Evolutionary conservation across 495 filamentous ascomycete species (phyloP), one percentile per base, ranked within the genome.

Genomic region (Rusavskia elegans): DNA sequence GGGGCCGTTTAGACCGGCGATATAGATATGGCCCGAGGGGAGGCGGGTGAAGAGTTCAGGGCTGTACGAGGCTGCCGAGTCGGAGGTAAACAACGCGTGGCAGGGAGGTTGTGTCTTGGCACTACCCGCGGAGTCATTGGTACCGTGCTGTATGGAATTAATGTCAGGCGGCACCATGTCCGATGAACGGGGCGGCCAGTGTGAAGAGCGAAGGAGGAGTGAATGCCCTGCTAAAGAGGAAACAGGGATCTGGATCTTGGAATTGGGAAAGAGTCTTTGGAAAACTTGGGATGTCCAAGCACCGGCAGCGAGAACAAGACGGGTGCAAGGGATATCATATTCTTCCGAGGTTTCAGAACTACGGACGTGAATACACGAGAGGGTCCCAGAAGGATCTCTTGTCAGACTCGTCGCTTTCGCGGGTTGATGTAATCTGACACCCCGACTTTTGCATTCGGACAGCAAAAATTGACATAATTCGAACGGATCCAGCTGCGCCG

Each of bases 31-130:
- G 0, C 75, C 77, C 2, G 77, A 75, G 13, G 67, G 57, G 3
- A 74, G 53, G 6, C 85, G 71, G 3, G 78, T 78, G 63, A 87
- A 88, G 8, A 87, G 68, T 66, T 92, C 86, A 0, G 86, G 85
- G 10, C 76, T 78, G 64, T 81, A 87, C 0, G 72, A 77, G 25
- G 65, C 66, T 2, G 59, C 50, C n/a, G 48, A 16, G 21, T 61
- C 56, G 3, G 77, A 77, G 0, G 81, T 81, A 65, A 86, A 89
- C 5, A 89, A 63, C 2, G 86, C 82, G 60, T 88, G 80, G 60
- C 83, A 87, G 13, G 29, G 38, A 19, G 17, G 48, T 50, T 20
- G 53, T 46, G n/a, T 17, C 20, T 42, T 35, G 32, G 13, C 9
- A 35, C 32, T 3, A 35, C 6, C 13, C 13, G 10, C 10, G 32